phyloP scores from a whole-genome alignment of 2,329 filamentous ascomycete species.

The Beauveria rudraprayagi region DNA sequence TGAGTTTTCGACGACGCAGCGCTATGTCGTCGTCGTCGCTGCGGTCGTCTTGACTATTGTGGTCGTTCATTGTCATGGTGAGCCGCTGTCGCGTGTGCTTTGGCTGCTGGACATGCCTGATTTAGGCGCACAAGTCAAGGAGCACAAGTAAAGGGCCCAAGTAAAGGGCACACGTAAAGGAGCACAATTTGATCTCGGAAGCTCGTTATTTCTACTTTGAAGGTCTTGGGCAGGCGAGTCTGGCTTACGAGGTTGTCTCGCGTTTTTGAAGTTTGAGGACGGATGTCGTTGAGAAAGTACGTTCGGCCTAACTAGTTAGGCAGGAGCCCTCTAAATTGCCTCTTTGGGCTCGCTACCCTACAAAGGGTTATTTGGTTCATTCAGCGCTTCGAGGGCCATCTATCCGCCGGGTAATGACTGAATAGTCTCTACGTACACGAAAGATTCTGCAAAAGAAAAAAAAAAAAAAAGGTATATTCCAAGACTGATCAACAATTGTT shows the following conservation, averaged over 20 bases:
- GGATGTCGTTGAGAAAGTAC: background rate
- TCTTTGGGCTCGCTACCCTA: too few species aligned
- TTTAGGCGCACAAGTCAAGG: background rate
- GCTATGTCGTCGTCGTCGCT: background rate
- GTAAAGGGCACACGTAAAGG: background rate
- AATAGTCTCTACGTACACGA: too few species aligned
- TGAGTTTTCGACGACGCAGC: background rate
- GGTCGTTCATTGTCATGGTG: background rate
- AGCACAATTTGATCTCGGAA: background rate
- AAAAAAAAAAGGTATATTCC: too few species aligned
- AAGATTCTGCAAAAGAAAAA: too few species aligned
- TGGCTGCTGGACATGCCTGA: background rate
- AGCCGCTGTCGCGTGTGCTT: background rate
- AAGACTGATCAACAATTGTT: too few species aligned
- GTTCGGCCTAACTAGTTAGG: too few species aligned
- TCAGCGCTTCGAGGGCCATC: too few species aligned
- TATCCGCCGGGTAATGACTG: too few species aligned
- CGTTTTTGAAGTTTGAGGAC: background rate
- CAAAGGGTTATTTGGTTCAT: too few species aligned
- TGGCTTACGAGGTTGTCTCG: background rate
- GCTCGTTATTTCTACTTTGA: background rate
- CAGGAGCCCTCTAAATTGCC: too few species aligned
- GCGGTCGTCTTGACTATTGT: background rate
- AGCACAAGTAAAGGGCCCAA: background rate
- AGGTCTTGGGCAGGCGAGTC: background rate